Evolutionary conservation across 2,329 filamentous ascomycete genomes (phyloP), one percentile per base, ranked within the genome.

Genomic region (Ophiocordyceps camponoti-leonardi): DNA sequence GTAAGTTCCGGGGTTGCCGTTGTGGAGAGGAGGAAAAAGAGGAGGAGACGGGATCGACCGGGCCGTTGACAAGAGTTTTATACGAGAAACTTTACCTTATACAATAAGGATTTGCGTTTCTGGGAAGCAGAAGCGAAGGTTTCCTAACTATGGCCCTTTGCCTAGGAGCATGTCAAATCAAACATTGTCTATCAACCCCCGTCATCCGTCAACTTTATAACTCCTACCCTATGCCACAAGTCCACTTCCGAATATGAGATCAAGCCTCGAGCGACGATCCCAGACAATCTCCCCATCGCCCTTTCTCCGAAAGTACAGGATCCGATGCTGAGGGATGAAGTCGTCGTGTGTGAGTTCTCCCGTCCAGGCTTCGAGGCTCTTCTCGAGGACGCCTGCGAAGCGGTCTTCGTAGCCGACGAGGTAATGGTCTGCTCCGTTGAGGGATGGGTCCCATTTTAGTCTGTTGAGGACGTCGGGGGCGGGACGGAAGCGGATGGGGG

Each of bases 321-420:
- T 76, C 16, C 77, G 66, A 53, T 80, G 76, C 58, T 79, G 73
- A 7, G 77, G 77, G 46, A 81, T 79, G 53, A 79, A 81, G 57
- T 81, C 77, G 48, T 80, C 75, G 50, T 80, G 71, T 30, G 76
- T 79, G 58, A 74, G 70, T 53, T 79, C 76, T 16, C 62, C 65
- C 61, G 74, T 77, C 77, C 77, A 81, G 28, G 65, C 60, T 44
- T 68, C 69, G 6, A 79, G 58, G 2, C 65, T 55, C 50, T 69
- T 71, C 57, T 80, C 76, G 50, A 64, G 66, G 2, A 67, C 63
- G 1, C 73, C 75, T 4, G 65, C 48, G 52, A 80, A 79, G 16
- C 77, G 66, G 55, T 81, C 77, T 52, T 76, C 70, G 51, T 80
- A 81, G 1, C 75, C 76, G 43, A 81, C 66, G 6, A 79, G 49